Percentiles rank a stretch among this genome's conserved stretches.
phyloP scores from a whole-genome alignment of 345 rosid genomes.

The Camelina hispida region DNA sequence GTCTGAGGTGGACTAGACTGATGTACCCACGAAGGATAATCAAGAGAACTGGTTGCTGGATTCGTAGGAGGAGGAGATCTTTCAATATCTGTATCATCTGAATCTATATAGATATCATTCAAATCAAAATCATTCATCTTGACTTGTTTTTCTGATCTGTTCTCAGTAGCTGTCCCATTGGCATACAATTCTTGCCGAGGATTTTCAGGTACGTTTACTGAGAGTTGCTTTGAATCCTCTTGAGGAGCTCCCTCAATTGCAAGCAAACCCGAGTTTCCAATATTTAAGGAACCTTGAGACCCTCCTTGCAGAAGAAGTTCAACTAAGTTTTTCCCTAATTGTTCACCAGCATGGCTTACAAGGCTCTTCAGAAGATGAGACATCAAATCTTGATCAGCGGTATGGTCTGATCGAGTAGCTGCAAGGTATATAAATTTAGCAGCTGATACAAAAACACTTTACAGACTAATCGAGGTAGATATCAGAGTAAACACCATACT shows the following conservation, averaged over 20 bases:
- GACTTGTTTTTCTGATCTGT: slow-evolving; percentile 52
- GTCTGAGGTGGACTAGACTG: slow-evolving; percentile 98
- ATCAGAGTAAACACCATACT: slow-evolving; percentile 62
- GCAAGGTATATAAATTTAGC: slow-evolving; percentile 42
- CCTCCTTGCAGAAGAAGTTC: slow-evolving; percentile 70
- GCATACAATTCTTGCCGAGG: slow-evolving; percentile 51
- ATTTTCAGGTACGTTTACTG: slow-evolving; percentile 48
- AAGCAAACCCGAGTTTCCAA: slow-evolving; percentile 54
- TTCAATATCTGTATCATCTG: slow-evolving; percentile 76
- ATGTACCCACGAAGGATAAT: slow-evolving; percentile 85
- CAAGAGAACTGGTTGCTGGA: slow-evolving; percentile 67
- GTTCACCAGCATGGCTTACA: slow-evolving; percentile 60
- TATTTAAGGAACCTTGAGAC: slow-evolving; percentile 57
- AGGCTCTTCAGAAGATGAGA: slow-evolving; percentile 87
- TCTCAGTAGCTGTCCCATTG: slow-evolving; percentile 50
- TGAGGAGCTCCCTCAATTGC: slow-evolving; percentile 59
- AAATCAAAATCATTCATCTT: slow-evolving; percentile 91
- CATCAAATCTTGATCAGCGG: slow-evolving; percentile 76
- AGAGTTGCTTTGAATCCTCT: slow-evolving; percentile 50
- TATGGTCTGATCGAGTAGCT: slow-evolving; percentile 74
- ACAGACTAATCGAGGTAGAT: background rate
- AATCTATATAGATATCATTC: slow-evolving; percentile 84
- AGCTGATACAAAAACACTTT: slow-evolving; percentile 3
- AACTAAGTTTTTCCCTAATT: slow-evolving; percentile 61
- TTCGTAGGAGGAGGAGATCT: slow-evolving; percentile 71